These are phyloP conservation scores for Eremothecium gossypii DNA, from an alignment of 1,139 yeast genomes.

Conservation along the genomic window DNA sequence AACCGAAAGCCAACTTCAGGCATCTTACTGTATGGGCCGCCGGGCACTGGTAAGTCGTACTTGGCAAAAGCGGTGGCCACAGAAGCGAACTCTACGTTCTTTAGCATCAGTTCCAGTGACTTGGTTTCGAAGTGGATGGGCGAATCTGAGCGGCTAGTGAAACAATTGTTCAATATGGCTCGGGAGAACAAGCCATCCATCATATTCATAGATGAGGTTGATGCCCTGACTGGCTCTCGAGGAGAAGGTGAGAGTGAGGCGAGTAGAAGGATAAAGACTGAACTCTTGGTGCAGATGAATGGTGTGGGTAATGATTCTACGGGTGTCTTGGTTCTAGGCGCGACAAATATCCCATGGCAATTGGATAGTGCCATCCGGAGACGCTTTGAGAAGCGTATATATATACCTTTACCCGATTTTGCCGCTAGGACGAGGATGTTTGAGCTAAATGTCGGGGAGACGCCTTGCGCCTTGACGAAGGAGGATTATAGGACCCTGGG, in stretches of 20 bases:
- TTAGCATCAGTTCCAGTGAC: constrained; percentile 90
- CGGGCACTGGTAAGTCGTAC: constrained; percentile 97
- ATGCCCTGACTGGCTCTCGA: constrained; percentile 95
- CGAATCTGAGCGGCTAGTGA: constrained; percentile 89
- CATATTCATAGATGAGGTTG: constrained; percentile 95
- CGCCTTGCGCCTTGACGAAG: constrained; percentile 69
- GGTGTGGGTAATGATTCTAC: constrained; percentile 94
- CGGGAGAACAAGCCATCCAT: constrained; percentile 91
- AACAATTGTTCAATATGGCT: constrained; percentile 91
- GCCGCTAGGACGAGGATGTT: constrained; percentile 92
- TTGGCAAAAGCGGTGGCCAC: constrained; percentile 98
- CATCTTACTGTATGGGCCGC: constrained; percentile 90
- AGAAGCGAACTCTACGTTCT: constrained; percentile 93
- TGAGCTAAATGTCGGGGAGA: constrained; percentile 82
- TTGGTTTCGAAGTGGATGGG: constrained; percentile 99
- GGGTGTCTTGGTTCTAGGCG: constrained; percentile 93
- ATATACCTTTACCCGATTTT: constrained; percentile 86
- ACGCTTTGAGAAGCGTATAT: constrained; percentile 91
- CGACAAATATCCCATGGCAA: constrained; percentile 99
- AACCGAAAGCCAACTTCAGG: constrained; percentile 92
- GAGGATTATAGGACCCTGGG: constrained; percentile 74
- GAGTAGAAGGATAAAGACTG: constrained; percentile 90
- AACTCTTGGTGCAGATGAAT: constrained; percentile 93
- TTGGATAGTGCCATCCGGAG: constrained; percentile 95
- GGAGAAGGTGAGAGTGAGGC: constrained; percentile 99